Evolutionary conservation across 2,329 filamentous ascomycete species (phyloP).

Genomic region (Colletotrichum lini): DNA sequence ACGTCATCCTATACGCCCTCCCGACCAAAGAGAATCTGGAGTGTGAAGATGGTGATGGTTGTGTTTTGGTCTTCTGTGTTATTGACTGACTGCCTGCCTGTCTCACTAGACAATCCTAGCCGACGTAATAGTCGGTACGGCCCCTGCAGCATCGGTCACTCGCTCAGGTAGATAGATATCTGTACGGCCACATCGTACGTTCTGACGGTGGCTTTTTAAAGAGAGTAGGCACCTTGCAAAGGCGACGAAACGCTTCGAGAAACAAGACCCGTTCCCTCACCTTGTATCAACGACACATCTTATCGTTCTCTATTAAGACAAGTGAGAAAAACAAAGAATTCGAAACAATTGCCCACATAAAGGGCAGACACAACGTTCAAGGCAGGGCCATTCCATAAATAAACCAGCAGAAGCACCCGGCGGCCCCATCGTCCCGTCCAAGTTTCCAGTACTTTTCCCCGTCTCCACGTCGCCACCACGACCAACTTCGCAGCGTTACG

Average conservation of each 20-base stretch:
- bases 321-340: too few relatives aligned
- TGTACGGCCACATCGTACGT: too few relatives aligned
- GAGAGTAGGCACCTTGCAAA: too few relatives aligned
- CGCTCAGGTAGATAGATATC: too few relatives aligned
- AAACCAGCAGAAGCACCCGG: constrained; percentile 9
- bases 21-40: background rate
- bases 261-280: constrained; percentile 5
- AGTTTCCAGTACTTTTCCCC: constrained; percentile 8
- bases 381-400: constrained; percentile 34
- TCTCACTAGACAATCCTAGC: too few relatives aligned
- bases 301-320: background rate
- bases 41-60: too few relatives aligned
- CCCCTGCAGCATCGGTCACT: too few relatives aligned
- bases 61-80: too few relatives aligned
- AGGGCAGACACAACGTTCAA: constrained; percentile 10
- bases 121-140: too few relatives aligned
- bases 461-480: constrained; percentile 21
- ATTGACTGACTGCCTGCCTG: too few relatives aligned
- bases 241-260: constrained; percentile 19
- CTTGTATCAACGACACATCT: constrained; percentile 22
- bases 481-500: constrained; percentile 1
- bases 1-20: constrained; percentile 1
- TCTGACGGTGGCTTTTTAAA: too few relatives aligned
- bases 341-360: background rate
- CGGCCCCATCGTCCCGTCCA: background rate